Evolutionary conservation across 306 rosid species (phyloP).

Genomic region (Mimosa pudica): DNA sequence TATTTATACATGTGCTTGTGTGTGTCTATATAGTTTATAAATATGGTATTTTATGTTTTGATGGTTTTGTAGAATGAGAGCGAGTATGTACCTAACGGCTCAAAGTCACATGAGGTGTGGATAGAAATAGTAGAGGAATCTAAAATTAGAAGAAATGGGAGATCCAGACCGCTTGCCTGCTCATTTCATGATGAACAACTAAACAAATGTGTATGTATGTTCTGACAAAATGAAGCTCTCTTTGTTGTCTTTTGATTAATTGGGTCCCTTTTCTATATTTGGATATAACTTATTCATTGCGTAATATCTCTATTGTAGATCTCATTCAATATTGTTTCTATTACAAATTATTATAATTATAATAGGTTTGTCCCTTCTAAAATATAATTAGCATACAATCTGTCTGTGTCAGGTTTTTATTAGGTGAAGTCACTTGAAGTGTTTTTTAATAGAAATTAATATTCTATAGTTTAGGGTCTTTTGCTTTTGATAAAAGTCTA

Average conservation of each 20-base stretch:
- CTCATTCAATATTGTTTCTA: background rate
- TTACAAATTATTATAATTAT: background rate
- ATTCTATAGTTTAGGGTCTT: too few species aligned
- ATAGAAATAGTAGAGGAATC: background rate
- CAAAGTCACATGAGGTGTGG: conserved; percentile 20
- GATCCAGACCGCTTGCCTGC: background rate
- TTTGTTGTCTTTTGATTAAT: background rate
- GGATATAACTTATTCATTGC: background rate
- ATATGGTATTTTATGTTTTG: background rate
- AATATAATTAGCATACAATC: background rate
- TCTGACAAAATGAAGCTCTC: background rate
- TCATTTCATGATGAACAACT: background rate
- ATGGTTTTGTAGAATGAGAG: background rate
- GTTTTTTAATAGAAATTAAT: too few species aligned
- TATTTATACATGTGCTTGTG: background rate
- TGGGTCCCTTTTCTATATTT: background rate
- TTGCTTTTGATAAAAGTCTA: too few species aligned
- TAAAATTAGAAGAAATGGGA: background rate
- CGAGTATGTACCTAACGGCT: conserved; percentile 12
- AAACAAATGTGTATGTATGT: background rate
- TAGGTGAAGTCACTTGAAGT: too few species aligned
- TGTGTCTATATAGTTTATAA: background rate
- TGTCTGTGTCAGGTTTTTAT: background rate
- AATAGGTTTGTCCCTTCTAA: background rate
- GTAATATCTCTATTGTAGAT: too few species aligned